Percentiles rank a stretch among this genome's conserved stretches.
Conservation (phyloP, 2,329 filamentous ascomycete genomes). For the Corniculantispora saksenae region DNA sequence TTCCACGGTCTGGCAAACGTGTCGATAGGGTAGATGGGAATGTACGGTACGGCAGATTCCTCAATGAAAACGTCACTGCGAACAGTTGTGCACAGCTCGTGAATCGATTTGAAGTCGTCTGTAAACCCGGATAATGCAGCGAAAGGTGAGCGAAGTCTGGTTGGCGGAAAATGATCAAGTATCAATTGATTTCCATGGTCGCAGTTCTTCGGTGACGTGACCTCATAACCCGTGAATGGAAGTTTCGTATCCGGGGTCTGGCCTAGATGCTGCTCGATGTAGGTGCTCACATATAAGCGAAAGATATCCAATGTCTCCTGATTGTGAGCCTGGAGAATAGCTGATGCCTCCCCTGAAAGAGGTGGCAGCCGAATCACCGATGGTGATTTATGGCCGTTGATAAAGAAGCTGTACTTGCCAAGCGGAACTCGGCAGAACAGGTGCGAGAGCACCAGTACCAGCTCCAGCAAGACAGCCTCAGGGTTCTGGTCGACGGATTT, state of each 20-base stretch:
- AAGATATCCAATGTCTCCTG: conserved; percentile 65
- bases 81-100: conserved; percentile 66
- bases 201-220: conserved; percentile 18
- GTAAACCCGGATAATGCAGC: conserved; percentile 68
- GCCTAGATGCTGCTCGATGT: conserved; percentile 62
- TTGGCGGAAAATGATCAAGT: conserved; percentile 36
- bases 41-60: conserved; percentile 69
- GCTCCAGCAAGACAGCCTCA: conserved; percentile 51
- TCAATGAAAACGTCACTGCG: conserved; percentile 74
- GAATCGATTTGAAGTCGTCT: conserved; percentile 64
- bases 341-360: conserved; percentile 58
- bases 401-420: conserved; percentile 45
- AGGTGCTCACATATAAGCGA: conserved; percentile 68
- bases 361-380: conserved; percentile 66
- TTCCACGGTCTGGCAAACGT: conserved; percentile 54
- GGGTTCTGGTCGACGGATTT: conserved; percentile 53
- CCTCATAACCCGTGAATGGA: conserved; percentile 51
- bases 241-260: conserved; percentile 52
- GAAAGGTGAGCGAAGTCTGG: conserved; percentile 65
- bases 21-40: conserved; percentile 62
- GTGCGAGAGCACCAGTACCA: conserved; percentile 71
- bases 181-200: neutral
- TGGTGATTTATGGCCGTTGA: conserved; percentile 55
- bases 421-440: conserved; percentile 64
- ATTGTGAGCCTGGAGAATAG: conserved; percentile 64